phyloP scores from a whole-genome alignment of 2,329 filamentous ascomycete species.

The Fusarium irregulare region DNA sequence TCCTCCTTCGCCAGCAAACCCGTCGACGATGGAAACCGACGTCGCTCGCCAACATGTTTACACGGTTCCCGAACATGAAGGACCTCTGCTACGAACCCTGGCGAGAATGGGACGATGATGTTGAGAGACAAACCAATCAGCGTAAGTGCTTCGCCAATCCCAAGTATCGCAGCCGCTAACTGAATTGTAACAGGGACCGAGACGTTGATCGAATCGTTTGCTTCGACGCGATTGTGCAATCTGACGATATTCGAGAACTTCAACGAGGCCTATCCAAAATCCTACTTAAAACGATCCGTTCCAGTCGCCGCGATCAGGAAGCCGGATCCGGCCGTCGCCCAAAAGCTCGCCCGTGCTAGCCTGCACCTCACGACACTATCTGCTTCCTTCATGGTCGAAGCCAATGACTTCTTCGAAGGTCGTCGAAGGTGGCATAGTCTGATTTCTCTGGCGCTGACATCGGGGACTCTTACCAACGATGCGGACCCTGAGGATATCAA shows the following conservation, averaged over 20 bases:
- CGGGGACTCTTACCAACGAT: conserved; percentile 42
- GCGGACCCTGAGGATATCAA: conserved; percentile 34
- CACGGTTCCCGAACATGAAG: conserved; percentile 51
- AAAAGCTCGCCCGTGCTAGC: conserved; percentile 47
- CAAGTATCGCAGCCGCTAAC: conserved; percentile 33
- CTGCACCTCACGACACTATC: conserved; percentile 46
- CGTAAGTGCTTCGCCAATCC: conserved; percentile 42
- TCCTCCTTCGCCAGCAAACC: conserved; percentile 54
- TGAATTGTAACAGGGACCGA: conserved; percentile 38
- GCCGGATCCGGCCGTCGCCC: conserved; percentile 43
- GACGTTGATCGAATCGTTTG: conserved; percentile 46
- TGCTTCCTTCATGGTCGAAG: conserved; percentile 50
- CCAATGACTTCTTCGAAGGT: conserved; percentile 47
- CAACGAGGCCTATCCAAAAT: conserved; percentile 47
- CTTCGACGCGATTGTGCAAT: conserved; percentile 42
- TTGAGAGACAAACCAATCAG: conserved; percentile 44
- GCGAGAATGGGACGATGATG: conserved; percentile 46
- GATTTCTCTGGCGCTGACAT: conserved; percentile 49
- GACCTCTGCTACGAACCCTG: conserved; percentile 55
- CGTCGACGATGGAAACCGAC: conserved; percentile 51
- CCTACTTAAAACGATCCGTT: not conserved
- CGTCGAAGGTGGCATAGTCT: conserved; percentile 49
- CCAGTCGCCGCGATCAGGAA: conserved; percentile 32
- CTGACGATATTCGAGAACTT: conserved; percentile 53
- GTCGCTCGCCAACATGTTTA: conserved; percentile 49